A percentile compares a stretch with the other conserved stretches of the same genome.
Conservation (phyloP, 176 grass and related monocot species). For the Zea luxurians region DNA sequence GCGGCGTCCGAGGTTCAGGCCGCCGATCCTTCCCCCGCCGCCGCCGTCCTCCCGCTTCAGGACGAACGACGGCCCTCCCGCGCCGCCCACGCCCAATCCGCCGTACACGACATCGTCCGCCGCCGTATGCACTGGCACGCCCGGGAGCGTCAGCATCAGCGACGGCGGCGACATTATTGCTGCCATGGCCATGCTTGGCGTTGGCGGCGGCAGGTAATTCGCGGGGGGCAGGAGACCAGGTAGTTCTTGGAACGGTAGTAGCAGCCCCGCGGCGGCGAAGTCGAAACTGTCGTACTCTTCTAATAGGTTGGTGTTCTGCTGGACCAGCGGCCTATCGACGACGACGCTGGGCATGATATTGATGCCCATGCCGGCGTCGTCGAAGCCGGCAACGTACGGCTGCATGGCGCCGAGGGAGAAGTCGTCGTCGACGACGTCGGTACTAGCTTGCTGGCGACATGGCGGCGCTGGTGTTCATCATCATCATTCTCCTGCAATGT, state of each 20-base stretch:
- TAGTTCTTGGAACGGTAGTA: slow-evolving; percentile 45
- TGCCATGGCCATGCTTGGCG: slow-evolving; percentile 45
- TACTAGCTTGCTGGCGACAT: slow-evolving; percentile 9
- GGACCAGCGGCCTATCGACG: slow-evolving; percentile 34
- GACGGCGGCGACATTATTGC: slow-evolving; percentile 18
- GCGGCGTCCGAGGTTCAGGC: slow-evolving; percentile 70
- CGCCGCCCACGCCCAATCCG: slow-evolving; percentile 13
- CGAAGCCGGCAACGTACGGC: slow-evolving; percentile 38
- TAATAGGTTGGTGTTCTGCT: not conserved
- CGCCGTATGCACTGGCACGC: slow-evolving; percentile 6
- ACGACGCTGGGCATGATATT: not conserved
- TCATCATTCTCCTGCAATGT: not conserved
- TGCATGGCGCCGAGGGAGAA: slow-evolving; percentile 47
- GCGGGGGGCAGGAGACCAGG: not conserved
- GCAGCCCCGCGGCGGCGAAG: slow-evolving; percentile 12
- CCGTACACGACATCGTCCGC: slow-evolving; percentile 27
- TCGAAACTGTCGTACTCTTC: slow-evolving; percentile 29
- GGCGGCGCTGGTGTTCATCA: slow-evolving; percentile 36
- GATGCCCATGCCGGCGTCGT: slow-evolving; percentile 6
- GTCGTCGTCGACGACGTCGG: slow-evolving; percentile 23
- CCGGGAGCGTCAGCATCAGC: slow-evolving; percentile 21
- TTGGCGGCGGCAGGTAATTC: slow-evolving; percentile 31
- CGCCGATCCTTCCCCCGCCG: slow-evolving; percentile 59
- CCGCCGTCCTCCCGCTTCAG: slow-evolving; percentile 54
- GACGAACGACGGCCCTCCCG: slow-evolving; percentile 28